Evolutionary conservation across 306 rosid species (phyloP), one percentile per base, ranked within the genome.

Genomic region (Oemleria cerasiformis): DNA sequence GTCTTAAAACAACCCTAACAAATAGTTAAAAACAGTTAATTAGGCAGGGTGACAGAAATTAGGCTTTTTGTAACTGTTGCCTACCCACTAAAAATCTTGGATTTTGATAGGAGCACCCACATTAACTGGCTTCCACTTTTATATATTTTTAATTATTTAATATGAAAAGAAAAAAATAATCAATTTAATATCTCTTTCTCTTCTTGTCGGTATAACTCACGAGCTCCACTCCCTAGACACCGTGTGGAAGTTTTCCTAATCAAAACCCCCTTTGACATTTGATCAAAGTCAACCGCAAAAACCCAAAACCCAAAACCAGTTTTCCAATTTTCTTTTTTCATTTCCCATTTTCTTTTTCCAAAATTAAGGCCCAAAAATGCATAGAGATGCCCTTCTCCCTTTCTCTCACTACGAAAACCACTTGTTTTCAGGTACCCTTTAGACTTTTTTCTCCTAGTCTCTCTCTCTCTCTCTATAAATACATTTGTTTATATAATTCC

Each of bases 371-470:
- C 36, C 2, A 30, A 30, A 7, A 67, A 21, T 30, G 79, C 84
- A 80, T 81, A 81, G 86, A 86, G 90, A 86, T 83, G 84, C 90
- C 90, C 76, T 30, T 56, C 62, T 72, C 72, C 49, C 44, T 51
- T 68, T 10, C 39, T 60, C 68, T 70, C 78, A 40, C 72, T 75
- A 57, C 25, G 9, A 25, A 49, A 59, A 6, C 69, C 69, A 48
- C 69, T 57, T 65, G 63, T 50, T 17, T 36, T 77, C 60, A 44
- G 39, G 17, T 15, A 9, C 68, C 62, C 78, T 48, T 25, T 12
- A n/a, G 56, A 54, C 68, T 64, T 57, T 58, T 20, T 45, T 34
- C 9, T 3, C 56, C 64, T 63, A 41, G 60, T 38, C 73, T 21
- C 78, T 67, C 57, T 70, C 21, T 74, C 75, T 73, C 84, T 76